Evolutionary conservation across 2,329 filamentous ascomycete genomes (phyloP).

Genomic region (Ceratocystis colombiana): DNA sequence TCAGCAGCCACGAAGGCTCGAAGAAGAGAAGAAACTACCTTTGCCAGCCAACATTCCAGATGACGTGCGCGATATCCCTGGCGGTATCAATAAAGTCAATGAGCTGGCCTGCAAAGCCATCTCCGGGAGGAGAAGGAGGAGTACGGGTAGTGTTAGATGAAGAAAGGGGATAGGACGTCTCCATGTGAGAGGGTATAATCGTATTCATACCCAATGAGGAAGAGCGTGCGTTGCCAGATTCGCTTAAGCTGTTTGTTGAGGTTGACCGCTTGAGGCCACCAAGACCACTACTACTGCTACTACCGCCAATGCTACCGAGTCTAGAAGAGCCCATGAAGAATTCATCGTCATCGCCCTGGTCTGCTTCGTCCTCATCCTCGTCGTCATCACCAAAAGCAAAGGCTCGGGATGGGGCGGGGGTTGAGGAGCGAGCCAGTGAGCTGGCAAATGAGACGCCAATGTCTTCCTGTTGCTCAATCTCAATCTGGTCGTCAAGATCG

Average conservation of each 20-base stretch:
- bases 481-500: slow-evolving; percentile 41
- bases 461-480: slow-evolving; percentile 27
- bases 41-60: slow-evolving; percentile 61
- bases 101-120: slow-evolving; percentile 64
- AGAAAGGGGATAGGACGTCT: slow-evolving; percentile 38
- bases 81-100: slow-evolving; percentile 70
- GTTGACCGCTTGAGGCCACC: slow-evolving; percentile 39
- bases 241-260: slow-evolving; percentile 43
- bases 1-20: slow-evolving; percentile 15
- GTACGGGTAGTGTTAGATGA: slow-evolving; percentile 6
- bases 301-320: slow-evolving; percentile 17
- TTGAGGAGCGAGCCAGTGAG: slow-evolving; percentile 25
- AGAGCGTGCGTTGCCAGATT: slow-evolving; percentile 56
- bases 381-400: slow-evolving; percentile 26
- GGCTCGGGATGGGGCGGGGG: slow-evolving; percentile 26
- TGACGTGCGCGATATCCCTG: slow-evolving; percentile 59
- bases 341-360: slow-evolving; percentile 26
- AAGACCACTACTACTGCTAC: slow-evolving; percentile 17
- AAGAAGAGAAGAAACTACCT: slow-evolving; percentile 33
- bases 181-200: slow-evolving; percentile 67
- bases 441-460: slow-evolving; percentile 25
- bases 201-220: slow-evolving; percentile 75
- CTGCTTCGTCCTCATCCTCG: slow-evolving; percentile 19
- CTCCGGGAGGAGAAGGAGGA: slow-evolving; percentile 34
- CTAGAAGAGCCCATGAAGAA: slow-evolving; percentile 18